Evolutionary conservation across 306 rosid species (phyloP).

Genomic region (Lagenaria siceraria): DNA sequence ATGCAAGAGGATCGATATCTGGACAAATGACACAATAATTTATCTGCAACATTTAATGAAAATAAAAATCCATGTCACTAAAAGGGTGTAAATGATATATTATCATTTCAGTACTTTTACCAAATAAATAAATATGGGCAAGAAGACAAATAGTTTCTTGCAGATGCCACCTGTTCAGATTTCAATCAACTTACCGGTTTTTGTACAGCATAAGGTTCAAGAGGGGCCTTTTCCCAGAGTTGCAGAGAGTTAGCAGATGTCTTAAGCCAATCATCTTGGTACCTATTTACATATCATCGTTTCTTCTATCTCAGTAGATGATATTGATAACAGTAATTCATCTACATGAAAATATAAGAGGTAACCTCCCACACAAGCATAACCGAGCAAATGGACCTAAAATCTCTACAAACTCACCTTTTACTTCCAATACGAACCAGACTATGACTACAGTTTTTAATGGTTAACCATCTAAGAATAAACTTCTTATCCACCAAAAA

Average conservation of each 20-base stretch:
- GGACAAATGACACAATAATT: conserved; percentile 77
- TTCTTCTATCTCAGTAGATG: conserved; percentile 1
- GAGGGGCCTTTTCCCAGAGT: conserved; percentile 97
- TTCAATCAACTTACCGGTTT: conserved; percentile 62
- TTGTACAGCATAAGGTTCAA: conserved; percentile 84
- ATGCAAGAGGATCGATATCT: conserved; percentile 85
- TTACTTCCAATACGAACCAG: background rate
- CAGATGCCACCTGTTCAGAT: conserved; percentile 6
- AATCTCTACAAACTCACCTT: background rate
- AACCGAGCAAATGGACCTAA: background rate
- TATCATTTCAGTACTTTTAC: background rate
- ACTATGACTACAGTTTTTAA: background rate
- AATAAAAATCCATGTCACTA: background rate
- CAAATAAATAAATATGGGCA: background rate
- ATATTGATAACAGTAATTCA: background rate
- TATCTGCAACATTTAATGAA: conserved; percentile 53
- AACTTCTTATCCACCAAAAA: too few relatives aligned
- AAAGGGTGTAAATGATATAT: background rate
- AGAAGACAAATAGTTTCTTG: conserved; percentile 5
- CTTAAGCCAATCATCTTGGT: conserved; percentile 99
- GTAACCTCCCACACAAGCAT: background rate
- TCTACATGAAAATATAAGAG: background rate
- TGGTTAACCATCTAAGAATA: background rate
- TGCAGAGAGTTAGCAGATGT: conserved; percentile 68
- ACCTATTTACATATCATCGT: conserved; percentile 33